phyloP scores from a whole-genome alignment of 192 early-diverging fungal genomes.

The Coemansia sp. region DNA sequence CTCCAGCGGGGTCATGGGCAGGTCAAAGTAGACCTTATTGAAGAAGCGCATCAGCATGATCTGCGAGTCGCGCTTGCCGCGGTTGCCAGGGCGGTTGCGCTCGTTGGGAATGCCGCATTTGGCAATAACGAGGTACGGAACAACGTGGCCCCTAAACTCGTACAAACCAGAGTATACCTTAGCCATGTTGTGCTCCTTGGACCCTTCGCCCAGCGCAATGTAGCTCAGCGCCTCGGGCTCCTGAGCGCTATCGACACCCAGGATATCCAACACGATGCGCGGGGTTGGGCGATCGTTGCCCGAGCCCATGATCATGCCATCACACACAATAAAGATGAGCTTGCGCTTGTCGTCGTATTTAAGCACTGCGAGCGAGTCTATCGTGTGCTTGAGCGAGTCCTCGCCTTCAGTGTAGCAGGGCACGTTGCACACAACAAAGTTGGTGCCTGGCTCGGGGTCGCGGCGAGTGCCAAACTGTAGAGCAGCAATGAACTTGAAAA shows the following conservation, averaged over 20 bases:
- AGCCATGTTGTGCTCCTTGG: slow-evolving; percentile 91
- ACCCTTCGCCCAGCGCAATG: slow-evolving; percentile 85
- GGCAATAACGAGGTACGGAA: slow-evolving; percentile 93
- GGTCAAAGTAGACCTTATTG: slow-evolving; percentile 92
- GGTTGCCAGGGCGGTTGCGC: slow-evolving; percentile 84
- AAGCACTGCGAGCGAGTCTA: slow-evolving; percentile 87
- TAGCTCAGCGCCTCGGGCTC: slow-evolving; percentile 85
- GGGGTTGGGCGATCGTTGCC: slow-evolving; percentile 97
- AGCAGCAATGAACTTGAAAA: slow-evolving; percentile 95
- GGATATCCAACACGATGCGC: slow-evolving; percentile 92
- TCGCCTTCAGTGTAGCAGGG: slow-evolving; percentile 99
- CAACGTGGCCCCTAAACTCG: slow-evolving; percentile 85
- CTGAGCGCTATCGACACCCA: slow-evolving; percentile 80
- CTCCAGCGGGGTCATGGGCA: slow-evolving; percentile 91
- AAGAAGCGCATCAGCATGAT: slow-evolving; percentile 97
- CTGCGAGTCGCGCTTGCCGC: slow-evolving; percentile 99
- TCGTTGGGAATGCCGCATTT: slow-evolving; percentile 90
- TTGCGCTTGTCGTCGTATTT: slow-evolving; percentile 98
- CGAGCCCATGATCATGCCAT: slow-evolving; percentile 95
- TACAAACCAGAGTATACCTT: slow-evolving; percentile 98
- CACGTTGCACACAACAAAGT: slow-evolving; percentile 91
- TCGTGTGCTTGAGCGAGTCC: slow-evolving; percentile 83
- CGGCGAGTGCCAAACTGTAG: slow-evolving; percentile 75
- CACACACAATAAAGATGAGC: slow-evolving; percentile 90
- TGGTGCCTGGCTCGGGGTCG: slow-evolving; percentile 76